These are phyloP conservation scores for Buddleja alternifolia DNA, from an alignment of 257 asterid genomes.

Conservation along the genomic window DNA sequence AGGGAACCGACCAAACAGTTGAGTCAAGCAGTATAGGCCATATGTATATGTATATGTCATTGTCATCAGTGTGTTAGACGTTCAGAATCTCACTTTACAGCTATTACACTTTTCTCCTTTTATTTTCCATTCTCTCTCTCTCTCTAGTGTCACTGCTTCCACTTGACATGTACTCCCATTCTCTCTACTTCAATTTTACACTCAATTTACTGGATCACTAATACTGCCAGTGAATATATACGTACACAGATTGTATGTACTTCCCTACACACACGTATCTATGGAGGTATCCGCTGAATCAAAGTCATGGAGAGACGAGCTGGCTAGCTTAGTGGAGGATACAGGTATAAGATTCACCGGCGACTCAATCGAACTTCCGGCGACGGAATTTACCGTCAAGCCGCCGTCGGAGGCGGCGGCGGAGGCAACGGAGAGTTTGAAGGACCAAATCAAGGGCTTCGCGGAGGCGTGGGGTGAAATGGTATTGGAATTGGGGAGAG, in stretches of 20 bases:
- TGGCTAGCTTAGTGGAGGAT: conserved; percentile 76
- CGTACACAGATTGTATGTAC: conserved; percentile 22
- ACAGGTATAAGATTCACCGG: conserved; percentile 53
- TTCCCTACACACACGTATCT: not conserved
- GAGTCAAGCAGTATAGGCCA: not conserved
- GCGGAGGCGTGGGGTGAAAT: conserved; percentile 88
- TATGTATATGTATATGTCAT: not conserved
- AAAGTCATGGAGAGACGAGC: conserved; percentile 79
- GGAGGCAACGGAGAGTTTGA: conserved; percentile 60
- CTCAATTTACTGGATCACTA: not conserved
- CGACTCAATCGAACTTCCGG: conserved; percentile 37
- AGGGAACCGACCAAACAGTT: conserved; percentile 12
- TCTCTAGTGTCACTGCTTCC: conserved; percentile 14
- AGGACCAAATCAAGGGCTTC: conserved; percentile 85
- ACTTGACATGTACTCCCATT: not conserved
- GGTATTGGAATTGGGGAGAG: conserved; percentile 70
- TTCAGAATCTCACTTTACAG: conserved; percentile 27
- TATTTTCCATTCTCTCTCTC: not conserved
- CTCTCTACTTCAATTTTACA: conserved; percentile 6
- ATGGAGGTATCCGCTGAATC: conserved; percentile 64
- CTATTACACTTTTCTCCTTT: conserved; percentile 26
- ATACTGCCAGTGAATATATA: not conserved
- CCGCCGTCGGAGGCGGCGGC: conserved; percentile 27
- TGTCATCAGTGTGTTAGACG: not conserved
- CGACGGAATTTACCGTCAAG: conserved; percentile 42